Conservation (phyloP, 345 rosid genomes). For the Excoecaria agallocha region DNA sequence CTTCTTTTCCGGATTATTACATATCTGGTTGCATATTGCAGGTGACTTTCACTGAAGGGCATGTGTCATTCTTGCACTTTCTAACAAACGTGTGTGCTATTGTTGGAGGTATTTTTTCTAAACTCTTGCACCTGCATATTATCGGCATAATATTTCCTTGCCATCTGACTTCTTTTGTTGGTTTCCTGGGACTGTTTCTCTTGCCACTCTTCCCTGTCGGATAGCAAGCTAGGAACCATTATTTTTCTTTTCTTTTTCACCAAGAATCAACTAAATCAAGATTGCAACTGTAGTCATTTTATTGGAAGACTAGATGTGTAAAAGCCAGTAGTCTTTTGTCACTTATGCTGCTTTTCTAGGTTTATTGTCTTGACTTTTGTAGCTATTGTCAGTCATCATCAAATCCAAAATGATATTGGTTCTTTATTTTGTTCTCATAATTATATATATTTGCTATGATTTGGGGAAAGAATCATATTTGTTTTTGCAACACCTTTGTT, state of each 20-base stretch:
- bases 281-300: no score
- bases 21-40: slow-evolving; percentile 29
- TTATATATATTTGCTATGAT: no score
- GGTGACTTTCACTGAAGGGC: slow-evolving; percentile 83
- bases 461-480: not conserved
- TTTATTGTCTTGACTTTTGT: not conserved
- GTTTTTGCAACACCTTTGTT: not conserved
- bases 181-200: not conserved
- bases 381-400: not conserved
- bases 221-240: not conserved
- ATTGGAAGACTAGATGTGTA: no score
- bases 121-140: not conserved
- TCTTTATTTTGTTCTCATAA: not conserved
- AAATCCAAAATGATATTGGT: not conserved
- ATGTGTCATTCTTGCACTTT: slow-evolving; percentile 89
- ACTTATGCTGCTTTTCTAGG: not conserved
- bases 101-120: slow-evolving; percentile 64
- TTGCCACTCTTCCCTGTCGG: not conserved
- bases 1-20: not conserved
- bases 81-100: slow-evolving; percentile 89
- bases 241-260: not conserved
- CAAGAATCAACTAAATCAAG: no score
- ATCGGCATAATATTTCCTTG: not conserved
- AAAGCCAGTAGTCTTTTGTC: not conserved
- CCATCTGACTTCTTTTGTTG: not conserved